A percentile compares a stretch with the other conserved stretches of the same genome.
phyloP scores from a whole-genome alignment of 176 grass and related monocot genomes.

The Chloris gayana region DNA sequence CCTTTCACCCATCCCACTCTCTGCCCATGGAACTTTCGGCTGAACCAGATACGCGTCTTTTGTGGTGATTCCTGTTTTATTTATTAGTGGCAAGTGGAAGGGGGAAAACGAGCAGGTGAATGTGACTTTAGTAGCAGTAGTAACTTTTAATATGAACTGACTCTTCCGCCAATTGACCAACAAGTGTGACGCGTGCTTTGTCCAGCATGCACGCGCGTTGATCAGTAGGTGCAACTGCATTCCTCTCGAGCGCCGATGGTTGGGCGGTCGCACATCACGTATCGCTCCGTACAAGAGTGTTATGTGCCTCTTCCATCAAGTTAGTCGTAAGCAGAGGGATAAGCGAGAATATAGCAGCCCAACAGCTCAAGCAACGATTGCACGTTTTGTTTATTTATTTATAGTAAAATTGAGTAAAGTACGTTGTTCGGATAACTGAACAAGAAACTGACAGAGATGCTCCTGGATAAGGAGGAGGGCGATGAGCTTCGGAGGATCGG shows the following conservation, averaged over 20 bases:
- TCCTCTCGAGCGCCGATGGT: slow-evolving; percentile 2
- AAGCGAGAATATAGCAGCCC: neutral
- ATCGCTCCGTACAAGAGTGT: neutral
- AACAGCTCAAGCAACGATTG: too few species aligned
- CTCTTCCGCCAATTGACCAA: neutral
- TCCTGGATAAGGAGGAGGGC: neutral
- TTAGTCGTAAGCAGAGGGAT: neutral
- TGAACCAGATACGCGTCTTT: too few species aligned
- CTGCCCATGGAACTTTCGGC: too few species aligned
- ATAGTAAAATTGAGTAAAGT: neutral
- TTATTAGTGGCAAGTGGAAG: neutral
- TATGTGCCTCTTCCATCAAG: slow-evolving; percentile 14
- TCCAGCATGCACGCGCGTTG: neutral
- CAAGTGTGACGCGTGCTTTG: too few species aligned
- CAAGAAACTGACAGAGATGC: neutral
- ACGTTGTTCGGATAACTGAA: neutral
- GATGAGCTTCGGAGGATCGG: neutral
- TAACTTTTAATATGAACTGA: neutral
- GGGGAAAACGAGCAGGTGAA: neutral
- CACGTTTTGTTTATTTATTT: too few species aligned
- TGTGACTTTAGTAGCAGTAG: neutral
- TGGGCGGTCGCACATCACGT: neutral
- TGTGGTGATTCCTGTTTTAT: neutral
- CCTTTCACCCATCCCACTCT: too few species aligned
- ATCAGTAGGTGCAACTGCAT: slow-evolving; percentile 12